A percentile compares a stretch with the other conserved stretches of the same genome.
Evolutionary conservation across 169 alveolate species (phyloP).

Genomic region (Plasmodium fragile): DNA sequence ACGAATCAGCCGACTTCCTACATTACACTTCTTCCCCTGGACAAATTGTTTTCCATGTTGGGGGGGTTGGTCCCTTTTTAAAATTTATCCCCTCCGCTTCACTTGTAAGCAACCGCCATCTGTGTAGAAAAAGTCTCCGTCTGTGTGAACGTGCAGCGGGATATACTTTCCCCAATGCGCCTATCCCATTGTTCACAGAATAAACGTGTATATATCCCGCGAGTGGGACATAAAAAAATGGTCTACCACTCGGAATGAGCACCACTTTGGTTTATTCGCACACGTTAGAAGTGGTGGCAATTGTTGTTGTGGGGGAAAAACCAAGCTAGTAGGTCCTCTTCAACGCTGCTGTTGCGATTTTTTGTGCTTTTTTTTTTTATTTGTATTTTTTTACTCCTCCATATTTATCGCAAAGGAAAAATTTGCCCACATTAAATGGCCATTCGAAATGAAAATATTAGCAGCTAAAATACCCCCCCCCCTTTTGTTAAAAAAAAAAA

Average conservation of each 20-base stretch:
- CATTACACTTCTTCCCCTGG: background rate
- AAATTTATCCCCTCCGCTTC: background rate
- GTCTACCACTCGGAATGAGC: background rate
- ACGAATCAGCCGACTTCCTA: background rate
- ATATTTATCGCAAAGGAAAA: background rate
- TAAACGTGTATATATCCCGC: background rate
- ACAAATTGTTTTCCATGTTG: background rate
- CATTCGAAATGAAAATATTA: background rate
- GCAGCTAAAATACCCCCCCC: background rate
- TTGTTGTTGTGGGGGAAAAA: background rate
- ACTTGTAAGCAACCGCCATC: background rate
- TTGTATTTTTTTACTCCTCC: background rate
- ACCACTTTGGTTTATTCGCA: background rate
- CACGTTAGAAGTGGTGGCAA: background rate
- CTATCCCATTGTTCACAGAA: background rate
- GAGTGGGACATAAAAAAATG: background rate
- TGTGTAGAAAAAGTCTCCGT: background rate
- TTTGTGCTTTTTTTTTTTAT: background rate
- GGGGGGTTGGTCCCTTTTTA: background rate
- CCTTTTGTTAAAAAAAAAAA: background rate
- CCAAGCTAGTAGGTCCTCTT: background rate
- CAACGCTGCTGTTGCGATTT: background rate
- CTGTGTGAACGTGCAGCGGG: background rate
- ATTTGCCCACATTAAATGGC: background rate
- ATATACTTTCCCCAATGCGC: background rate